Evolutionary conservation across 768 basidiomycete species (phyloP).

Genomic region (Rossbeevera mucosa): DNA sequence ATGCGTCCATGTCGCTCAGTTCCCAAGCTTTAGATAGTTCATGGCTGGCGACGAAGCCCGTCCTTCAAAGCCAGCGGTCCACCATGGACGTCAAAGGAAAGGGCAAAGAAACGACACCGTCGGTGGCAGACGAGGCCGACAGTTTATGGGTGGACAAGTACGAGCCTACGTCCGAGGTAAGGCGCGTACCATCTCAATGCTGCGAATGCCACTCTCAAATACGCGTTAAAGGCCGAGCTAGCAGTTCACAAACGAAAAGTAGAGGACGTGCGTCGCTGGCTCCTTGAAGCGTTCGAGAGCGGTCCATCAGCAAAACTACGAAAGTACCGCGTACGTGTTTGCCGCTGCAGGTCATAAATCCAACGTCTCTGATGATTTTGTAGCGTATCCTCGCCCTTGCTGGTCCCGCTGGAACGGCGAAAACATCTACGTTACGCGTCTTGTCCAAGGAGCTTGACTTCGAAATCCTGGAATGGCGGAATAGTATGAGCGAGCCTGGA

Average conservation of each 20-base stretch:
- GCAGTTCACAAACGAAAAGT: slow-evolving; percentile 80
- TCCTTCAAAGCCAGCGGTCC: neutral
- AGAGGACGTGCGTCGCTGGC: slow-evolving; percentile 71
- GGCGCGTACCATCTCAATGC: slow-evolving; percentile 8
- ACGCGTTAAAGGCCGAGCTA: slow-evolving; percentile 52
- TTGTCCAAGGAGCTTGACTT: slow-evolving; percentile 70
- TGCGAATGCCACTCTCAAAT: neutral
- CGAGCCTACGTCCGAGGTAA: slow-evolving; percentile 55
- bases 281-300: slow-evolving; percentile 66
- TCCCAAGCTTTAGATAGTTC: slow-evolving; percentile 3
- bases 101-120: slow-evolving; percentile 6
- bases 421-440: slow-evolving; percentile 80
- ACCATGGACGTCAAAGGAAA: slow-evolving; percentile 24
- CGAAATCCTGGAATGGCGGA: slow-evolving; percentile 85
- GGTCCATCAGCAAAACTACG: slow-evolving; percentile 57
- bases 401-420: slow-evolving; percentile 86
- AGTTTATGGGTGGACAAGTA: slow-evolving; percentile 61
- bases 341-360: neutral
- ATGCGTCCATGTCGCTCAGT: neutral
- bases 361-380: neutral
- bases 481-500: slow-evolving; percentile 52
- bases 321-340: slow-evolving; percentile 65
- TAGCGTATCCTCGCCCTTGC: slow-evolving; percentile 82
- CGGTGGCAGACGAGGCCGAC: slow-evolving; percentile 28
- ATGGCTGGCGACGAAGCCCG: neutral